Base-by-base conservation (phyloP, 2,329 filamentous ascomycete genomes). In the Setomelanomma holmii region DNA sequence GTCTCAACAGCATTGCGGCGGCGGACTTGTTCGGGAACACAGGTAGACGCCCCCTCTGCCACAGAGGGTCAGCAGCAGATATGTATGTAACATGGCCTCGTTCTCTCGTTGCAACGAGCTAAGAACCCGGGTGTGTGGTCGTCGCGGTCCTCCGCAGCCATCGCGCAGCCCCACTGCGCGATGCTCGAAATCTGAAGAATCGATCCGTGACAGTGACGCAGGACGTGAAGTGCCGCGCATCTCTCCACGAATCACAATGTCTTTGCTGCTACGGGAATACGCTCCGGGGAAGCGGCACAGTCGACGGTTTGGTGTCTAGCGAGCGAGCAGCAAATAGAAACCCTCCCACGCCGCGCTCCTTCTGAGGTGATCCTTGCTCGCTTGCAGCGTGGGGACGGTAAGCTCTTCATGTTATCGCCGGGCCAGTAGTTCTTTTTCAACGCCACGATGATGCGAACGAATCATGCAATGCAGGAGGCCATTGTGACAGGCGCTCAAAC, bases 31-130 rank as follows among this genome's bases (percentile, higher is more conserved):
- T 73, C 69, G 71, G 71, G 64, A 60, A 61, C 43, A 62, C 60
- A 60, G 38, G 50, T 56, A 53, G 49, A 56, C 54, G 56, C 51
- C n/a, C n/a, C n/a, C 57, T 50, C 59, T 49, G 49, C 45, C 45
- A 59, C 55, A 40, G 52, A 58, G 34, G 58, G 62, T 60, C 59
- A 65, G 60, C 59, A 56, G 61, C 57, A 51, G 54, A 53, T 55
- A 47, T 63, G 57, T 64, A 72, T 68, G 71, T 71, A 72, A 71
- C 69, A 56, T 71, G 62, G 66, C 66, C 66, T 71, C 68, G 62
- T 71, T 71, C 66, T 70, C 60, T 64, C 38, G 49, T 53, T 66
- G 60, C 66, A 67, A 64, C 57, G 41, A 60, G 60, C 63, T 64
- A 64, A 67, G 58, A 57, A 61, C 63, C 63, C 67, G 67, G 66